phyloP scores from a whole-genome alignment of 176 grass and related monocot species.

The Bromus sterilis region DNA sequence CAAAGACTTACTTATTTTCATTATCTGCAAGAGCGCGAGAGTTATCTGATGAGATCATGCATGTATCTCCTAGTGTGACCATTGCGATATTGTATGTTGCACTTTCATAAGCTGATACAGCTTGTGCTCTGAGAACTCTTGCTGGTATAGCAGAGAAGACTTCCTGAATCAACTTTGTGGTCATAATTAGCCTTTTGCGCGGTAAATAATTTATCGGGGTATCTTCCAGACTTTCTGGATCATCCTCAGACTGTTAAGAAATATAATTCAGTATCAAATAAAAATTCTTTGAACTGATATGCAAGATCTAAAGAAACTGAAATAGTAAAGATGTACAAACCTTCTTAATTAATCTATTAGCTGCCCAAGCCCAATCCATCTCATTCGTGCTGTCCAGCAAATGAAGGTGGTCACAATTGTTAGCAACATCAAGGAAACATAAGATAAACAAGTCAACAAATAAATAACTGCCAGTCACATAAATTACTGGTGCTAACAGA shows the following conservation, averaged over 20 bases:
- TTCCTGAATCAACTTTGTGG: slow-evolving; percentile 75
- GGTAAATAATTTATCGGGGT: slow-evolving; percentile 35
- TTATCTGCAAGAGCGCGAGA: slow-evolving; percentile 24
- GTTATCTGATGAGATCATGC: slow-evolving; percentile 56
- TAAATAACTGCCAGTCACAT: slow-evolving; percentile 2
- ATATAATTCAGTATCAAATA: neutral
- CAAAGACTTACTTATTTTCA: slow-evolving; percentile 60
- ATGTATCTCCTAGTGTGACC: slow-evolving; percentile 68
- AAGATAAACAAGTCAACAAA: slow-evolving; percentile 13
- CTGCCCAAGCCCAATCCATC: slow-evolving; percentile 76
- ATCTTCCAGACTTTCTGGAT: slow-evolving; percentile 69
- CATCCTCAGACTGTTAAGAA: slow-evolving; percentile 49
- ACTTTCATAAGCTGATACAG: slow-evolving; percentile 62
- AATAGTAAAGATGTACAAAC: slow-evolving; percentile 32
- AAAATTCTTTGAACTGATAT: slow-evolving; percentile 15
- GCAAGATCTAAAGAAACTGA: slow-evolving; percentile 8
- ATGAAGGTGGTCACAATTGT: slow-evolving; percentile 19
- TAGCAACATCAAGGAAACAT: slow-evolving; percentile 21
- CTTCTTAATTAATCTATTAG: slow-evolving; percentile 91
- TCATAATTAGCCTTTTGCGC: slow-evolving; percentile 64
- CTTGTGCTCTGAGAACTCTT: slow-evolving; percentile 57
- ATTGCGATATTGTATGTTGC: slow-evolving; percentile 58
- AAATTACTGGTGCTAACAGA: neutral
- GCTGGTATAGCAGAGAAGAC: slow-evolving; percentile 72
- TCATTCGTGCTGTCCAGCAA: slow-evolving; percentile 54